These are phyloP conservation scores for Singerocomus rubriflavus DNA, from an alignment of 1,284 basidiomycete genomes.

Conservation along the genomic window DNA sequence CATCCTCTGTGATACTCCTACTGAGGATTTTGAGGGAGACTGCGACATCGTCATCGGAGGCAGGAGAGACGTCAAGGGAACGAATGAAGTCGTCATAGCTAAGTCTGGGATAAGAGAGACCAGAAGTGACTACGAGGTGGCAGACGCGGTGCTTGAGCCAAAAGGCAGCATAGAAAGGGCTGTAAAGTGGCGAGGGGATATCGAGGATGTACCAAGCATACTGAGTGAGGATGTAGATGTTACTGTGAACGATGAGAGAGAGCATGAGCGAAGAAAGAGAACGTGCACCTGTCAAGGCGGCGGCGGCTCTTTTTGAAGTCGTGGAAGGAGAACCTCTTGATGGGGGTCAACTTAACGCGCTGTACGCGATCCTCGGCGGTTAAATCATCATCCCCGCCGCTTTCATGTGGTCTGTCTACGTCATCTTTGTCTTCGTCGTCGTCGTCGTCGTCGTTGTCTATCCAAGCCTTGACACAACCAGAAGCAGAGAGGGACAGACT, in stretches of 20 bases:
- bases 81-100: conserved; percentile 40
- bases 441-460: conserved; percentile 25
- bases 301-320: conserved; percentile 26
- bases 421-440: conserved; percentile 28
- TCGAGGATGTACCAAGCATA: conserved; percentile 64
- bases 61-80: conserved; percentile 31
- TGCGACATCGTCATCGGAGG: conserved; percentile 22
- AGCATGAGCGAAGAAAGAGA: background rate
- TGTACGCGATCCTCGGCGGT: conserved; percentile 23
- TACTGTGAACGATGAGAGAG: conserved; percentile 25
- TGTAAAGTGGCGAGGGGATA: conserved; percentile 44
- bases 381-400: conserved; percentile 26
- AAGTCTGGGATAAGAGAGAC: conserved; percentile 33
- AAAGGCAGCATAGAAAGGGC: conserved; percentile 40
- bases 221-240: conserved; percentile 41
- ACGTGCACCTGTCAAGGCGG: conserved; percentile 39
- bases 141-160: conserved; percentile 48
- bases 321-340: conserved; percentile 50
- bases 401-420: conserved; percentile 23
- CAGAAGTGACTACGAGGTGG: conserved; percentile 42
- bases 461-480: conserved; percentile 34
- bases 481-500: conserved; percentile 30
- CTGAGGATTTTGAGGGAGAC: conserved; percentile 31
- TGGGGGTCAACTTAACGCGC: conserved; percentile 41
- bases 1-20: conserved; percentile 33